Base-by-base conservation (phyloP, 192 early-diverging fungal genomes). In the Linnemannia schmuckeri region DNA sequence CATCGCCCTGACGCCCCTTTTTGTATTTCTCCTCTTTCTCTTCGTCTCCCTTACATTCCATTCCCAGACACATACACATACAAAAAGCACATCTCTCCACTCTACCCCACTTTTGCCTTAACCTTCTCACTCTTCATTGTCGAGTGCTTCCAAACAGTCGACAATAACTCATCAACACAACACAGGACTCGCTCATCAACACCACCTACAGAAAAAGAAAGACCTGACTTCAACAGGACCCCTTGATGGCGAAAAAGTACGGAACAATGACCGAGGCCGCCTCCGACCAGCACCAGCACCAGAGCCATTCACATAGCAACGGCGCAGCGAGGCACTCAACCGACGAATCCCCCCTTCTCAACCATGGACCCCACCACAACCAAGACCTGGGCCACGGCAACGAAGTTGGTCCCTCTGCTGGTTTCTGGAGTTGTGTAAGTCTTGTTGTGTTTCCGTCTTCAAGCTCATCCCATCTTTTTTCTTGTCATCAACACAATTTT, bases 371-470 rank as follows among this genome's bases (percentile, higher is more conserved):
- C 3, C 85, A 81, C 75, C 54, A 72, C 63, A 81, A 87, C 42
- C 33, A 77, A 6, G 85, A 87, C 70, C 17, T 87, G 20, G 85
- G 85, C 12, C 85, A 87, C 71, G 85, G 85, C 8, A 78, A 49
- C 38, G 79, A 87, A 75, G 85, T 87, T 24, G 85, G 85, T 10
- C 85, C 85, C 35, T 87, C 85, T 41, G 85, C 85, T 63, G 76
- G 85, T 0, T 86, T 86, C 47, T 86, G 83, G 83, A 86, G 83
- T 18, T 86, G 83, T 46, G 83, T 86, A 86, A 77, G 83, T 85
- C 42, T 38, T 55, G 27, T 55, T 35, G 33, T 18, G 9, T 79
- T 47, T 55, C 47, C 40, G n/a, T 46, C 42, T 33, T 30, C n/a
- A 74, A 1, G 1, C 0, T 37, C 12, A 37, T 41, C 37, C 46